phyloP scores from a whole-genome alignment of 2,329 filamentous ascomycete genomes.

The Pseudogymnoascus sp. region DNA sequence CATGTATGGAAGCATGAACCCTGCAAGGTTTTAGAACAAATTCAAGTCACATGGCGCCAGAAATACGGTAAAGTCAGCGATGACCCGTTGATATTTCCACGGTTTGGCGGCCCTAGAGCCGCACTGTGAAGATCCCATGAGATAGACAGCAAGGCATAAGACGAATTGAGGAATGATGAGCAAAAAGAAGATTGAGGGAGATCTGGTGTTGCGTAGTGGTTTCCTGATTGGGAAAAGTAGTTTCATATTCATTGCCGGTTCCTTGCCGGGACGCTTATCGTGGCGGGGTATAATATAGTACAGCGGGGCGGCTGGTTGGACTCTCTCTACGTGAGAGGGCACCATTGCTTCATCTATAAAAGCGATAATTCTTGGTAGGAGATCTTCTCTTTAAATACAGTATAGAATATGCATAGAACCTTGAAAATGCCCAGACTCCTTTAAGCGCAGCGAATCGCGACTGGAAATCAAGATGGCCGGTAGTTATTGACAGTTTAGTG shows the following conservation, averaged over 20 bases:
- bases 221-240: not conserved
- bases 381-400: not conserved
- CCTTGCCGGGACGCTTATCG: not conserved
- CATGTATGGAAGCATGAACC: not conserved
- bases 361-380: not conserved
- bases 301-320: not conserved
- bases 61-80: not conserved
- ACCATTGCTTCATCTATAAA: not conserved
- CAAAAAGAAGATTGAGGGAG: not conserved
- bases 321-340: not conserved
- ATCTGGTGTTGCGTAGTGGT: not conserved
- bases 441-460: conserved; percentile 3
- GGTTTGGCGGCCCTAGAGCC: conserved; percentile 2
- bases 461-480: not conserved
- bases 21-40: not conserved
- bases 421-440: not conserved
- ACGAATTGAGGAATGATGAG: not conserved
- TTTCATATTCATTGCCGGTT: conserved; percentile 1
- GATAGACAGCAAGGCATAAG: not conserved
- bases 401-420: not conserved
- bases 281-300: not conserved
- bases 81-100: not conserved
- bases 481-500: not conserved
- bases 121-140: not conserved
- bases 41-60: not conserved